Evolutionary conservation across 257 asterid genomes (phyloP).

Genomic region (Catharanthus roseus): DNA sequence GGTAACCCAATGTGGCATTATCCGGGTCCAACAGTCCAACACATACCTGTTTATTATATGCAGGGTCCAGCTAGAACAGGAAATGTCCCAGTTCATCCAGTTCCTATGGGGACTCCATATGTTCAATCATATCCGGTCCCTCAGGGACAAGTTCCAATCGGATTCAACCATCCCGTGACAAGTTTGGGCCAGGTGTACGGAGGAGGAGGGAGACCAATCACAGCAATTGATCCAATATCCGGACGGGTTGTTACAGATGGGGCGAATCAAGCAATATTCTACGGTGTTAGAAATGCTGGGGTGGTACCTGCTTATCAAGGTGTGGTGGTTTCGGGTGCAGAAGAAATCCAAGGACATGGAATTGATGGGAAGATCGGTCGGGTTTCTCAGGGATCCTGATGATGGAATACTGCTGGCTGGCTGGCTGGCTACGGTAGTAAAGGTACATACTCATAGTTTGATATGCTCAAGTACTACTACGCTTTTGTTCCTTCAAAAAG

Average conservation of each 20-base stretch:
- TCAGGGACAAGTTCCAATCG: constrained; percentile 61
- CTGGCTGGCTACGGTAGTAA: not conserved
- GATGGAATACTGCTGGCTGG: not conserved
- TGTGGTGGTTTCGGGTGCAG: constrained; percentile 49
- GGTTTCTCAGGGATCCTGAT: constrained; percentile 35
- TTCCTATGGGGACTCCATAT: constrained; percentile 40
- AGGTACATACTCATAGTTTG: not conserved
- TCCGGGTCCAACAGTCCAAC: constrained; percentile 51
- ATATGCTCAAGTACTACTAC: too few species aligned
- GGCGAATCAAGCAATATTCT: constrained; percentile 39
- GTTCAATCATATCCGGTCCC: constrained; percentile 39
- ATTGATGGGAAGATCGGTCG: constrained; percentile 48
- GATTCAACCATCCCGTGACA: constrained; percentile 33
- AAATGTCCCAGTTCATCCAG: constrained; percentile 37
- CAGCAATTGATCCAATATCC: constrained; percentile 38
- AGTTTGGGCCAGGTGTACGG: constrained; percentile 49
- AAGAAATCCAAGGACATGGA: constrained; percentile 50
- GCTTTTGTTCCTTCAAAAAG: too few species aligned
- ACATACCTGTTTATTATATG: constrained; percentile 57
- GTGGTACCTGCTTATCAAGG: constrained; percentile 55
- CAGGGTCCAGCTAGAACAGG: constrained; percentile 47
- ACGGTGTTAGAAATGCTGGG: constrained; percentile 52
- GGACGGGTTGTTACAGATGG: constrained; percentile 40
- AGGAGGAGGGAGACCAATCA: constrained; percentile 41
- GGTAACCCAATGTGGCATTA: constrained; percentile 65